A percentile compares a stretch with the other conserved stretches of the same genome.
These are phyloP conservation scores for Chamaenerion angustifolium DNA, from an alignment of 345 rosid genomes.

Conservation along the genomic window DNA sequence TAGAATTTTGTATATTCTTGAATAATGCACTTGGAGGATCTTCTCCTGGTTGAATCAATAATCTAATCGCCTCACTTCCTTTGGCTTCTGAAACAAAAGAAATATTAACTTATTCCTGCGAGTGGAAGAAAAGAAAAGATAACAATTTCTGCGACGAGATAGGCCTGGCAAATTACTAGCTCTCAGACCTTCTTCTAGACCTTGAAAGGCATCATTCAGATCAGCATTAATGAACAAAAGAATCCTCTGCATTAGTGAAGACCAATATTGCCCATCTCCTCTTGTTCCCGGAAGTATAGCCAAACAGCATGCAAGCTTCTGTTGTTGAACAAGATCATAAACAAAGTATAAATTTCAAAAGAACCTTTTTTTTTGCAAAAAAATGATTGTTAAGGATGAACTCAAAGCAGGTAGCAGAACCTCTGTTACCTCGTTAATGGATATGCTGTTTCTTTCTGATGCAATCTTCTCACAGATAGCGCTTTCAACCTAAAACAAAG, in stretches of 20 bases:
- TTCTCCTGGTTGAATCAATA: conserved; percentile 61
- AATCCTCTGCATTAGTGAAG: conserved; percentile 54
- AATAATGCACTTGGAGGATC: conserved; percentile 55
- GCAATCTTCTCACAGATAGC: neutral
- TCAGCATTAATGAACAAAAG: conserved; percentile 39
- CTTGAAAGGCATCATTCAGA: conserved; percentile 57
- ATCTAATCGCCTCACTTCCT: conserved; percentile 43
- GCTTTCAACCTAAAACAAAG: no score
- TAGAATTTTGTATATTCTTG: conserved; percentile 38
- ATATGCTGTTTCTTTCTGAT: conserved; percentile 1
- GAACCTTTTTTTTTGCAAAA: neutral
- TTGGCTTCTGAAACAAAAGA: conserved; percentile 35
- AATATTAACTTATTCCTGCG: neutral
- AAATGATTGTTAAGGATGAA: neutral
- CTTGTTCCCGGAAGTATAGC: conserved; percentile 75
- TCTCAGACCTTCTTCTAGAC: conserved; percentile 67
- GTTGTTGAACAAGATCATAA: conserved; percentile 4
- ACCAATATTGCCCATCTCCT: conserved; percentile 77
- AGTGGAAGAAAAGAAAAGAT: conserved; percentile 4
- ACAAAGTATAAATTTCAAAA: neutral
- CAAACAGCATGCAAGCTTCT: conserved; percentile 67
- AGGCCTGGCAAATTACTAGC: neutral
- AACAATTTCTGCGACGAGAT: neutral
- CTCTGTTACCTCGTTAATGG: no score
- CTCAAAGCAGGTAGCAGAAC: no score